phyloP scores from a whole-genome alignment of 2,329 filamentous ascomycete species.

The Diaporthe sp. region DNA sequence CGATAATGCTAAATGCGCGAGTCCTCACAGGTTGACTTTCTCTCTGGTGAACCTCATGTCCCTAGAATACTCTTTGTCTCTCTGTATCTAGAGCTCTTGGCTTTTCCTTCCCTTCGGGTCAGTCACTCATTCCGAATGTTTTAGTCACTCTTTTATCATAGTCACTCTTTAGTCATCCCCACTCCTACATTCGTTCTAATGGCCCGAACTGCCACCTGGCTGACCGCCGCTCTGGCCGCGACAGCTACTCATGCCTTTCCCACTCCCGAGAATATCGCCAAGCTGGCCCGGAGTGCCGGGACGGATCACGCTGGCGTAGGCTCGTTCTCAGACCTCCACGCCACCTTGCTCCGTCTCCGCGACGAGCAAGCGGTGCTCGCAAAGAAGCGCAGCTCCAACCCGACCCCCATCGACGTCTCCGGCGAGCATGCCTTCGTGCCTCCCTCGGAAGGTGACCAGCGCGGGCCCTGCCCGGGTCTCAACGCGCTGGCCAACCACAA shows the following conservation, averaged over 20 bases:
- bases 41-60: not conserved
- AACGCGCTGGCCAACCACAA: constrained; percentile 58
- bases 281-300: not conserved
- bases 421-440: constrained; percentile 20
- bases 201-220: not conserved
- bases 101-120: not conserved
- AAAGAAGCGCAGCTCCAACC: constrained; percentile 6
- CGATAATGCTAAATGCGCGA: constrained; percentile 7
- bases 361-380: not conserved
- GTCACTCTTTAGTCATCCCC: not conserved
- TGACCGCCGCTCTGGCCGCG: constrained; percentile 5
- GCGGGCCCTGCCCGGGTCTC: constrained; percentile 55
- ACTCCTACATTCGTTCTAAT: not conserved
- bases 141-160: constrained; percentile 1
- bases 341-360: constrained; percentile 6
- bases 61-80: not conserved
- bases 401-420: not conserved
- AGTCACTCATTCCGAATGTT: not conserved
- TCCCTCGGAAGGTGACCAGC: constrained; percentile 49
- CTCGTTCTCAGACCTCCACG: not conserved
- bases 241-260: not conserved
- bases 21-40: not conserved
- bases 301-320: not conserved
- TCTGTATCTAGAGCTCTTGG: not conserved
- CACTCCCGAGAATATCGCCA: constrained; percentile 4